These are phyloP conservation scores for Wallemia mellicola DNA, from an alignment of 1,284 basidiomycete genomes.

Conservation along the genomic window DNA sequence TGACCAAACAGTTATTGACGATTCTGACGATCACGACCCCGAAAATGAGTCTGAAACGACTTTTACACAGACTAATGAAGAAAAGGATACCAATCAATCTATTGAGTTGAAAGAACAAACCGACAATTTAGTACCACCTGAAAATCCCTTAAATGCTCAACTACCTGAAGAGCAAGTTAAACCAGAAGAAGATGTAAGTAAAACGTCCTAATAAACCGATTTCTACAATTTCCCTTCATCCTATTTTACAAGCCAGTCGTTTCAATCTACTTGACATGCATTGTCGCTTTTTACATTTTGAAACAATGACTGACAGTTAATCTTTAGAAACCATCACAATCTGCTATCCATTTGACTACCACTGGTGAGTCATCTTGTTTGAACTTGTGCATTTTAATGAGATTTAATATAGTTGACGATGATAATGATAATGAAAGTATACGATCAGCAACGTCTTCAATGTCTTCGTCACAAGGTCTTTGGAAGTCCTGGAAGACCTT, in stretches of 20 bases:
- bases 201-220: neutral
- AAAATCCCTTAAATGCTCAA: neutral
- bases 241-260: neutral
- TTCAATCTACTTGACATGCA: neutral
- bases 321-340: no score
- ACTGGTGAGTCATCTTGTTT: no score
- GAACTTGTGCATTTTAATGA: no score
- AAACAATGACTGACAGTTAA: neutral
- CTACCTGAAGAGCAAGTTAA: slow-evolving; percentile 1
- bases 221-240: neutral
- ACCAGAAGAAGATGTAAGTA: neutral
- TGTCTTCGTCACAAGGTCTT: slow-evolving; percentile 19
- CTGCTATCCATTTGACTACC: no score
- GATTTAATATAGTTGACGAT: no score
- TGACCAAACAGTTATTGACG: neutral
- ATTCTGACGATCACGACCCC: neutral
- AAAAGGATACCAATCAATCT: slow-evolving; percentile 21
- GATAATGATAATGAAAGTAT: neutral
- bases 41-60: neutral
- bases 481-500: slow-evolving; percentile 61
- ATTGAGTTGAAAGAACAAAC: slow-evolving; percentile 12
- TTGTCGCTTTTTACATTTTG: neutral
- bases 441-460: neutral
- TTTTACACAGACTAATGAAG: slow-evolving; percentile 4
- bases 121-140: neutral